Evolutionary conservation across 1,284 basidiomycete species (phyloP).

Genomic region (Apiotrichum gracile): DNA sequence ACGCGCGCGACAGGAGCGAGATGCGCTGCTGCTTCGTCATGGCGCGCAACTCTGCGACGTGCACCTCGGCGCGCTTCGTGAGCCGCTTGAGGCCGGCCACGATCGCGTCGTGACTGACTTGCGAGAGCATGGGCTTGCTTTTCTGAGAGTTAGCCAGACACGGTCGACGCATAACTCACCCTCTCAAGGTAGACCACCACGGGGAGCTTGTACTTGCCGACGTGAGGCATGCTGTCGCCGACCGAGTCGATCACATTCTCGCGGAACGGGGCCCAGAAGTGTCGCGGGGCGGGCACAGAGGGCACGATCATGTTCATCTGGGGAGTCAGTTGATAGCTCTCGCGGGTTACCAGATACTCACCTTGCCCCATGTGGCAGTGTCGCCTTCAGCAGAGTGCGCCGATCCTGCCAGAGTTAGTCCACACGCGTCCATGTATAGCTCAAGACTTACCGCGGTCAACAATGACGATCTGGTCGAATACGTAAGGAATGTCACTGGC

Average conservation of each 20-base stretch:
- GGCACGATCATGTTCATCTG: slow-evolving; percentile 41
- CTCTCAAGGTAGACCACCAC: slow-evolving; percentile 38
- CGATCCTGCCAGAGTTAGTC: slow-evolving; percentile 19
- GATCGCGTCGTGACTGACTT: slow-evolving; percentile 23
- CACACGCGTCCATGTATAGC: neutral
- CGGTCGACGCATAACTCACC: slow-evolving; percentile 16
- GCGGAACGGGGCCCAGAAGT: slow-evolving; percentile 33
- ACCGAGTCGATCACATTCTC: slow-evolving; percentile 24
- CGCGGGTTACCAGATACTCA: slow-evolving; percentile 2
- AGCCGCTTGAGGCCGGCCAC: slow-evolving; percentile 31
- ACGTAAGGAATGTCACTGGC: slow-evolving; percentile 27
- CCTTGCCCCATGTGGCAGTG: slow-evolving; percentile 35
- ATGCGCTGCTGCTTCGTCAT: slow-evolving; percentile 34
- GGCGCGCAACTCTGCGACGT: slow-evolving; percentile 27
- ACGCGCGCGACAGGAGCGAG: slow-evolving; percentile 29
- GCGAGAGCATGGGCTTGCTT: slow-evolving; percentile 19
- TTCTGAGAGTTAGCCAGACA: no score
- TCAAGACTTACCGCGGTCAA: slow-evolving; percentile 38
- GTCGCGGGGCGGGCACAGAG: slow-evolving; percentile 11
- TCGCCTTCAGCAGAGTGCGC: slow-evolving; percentile 33
- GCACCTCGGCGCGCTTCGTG: slow-evolving; percentile 37
- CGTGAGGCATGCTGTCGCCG: slow-evolving; percentile 10
- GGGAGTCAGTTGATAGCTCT: neutral
- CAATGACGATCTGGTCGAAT: slow-evolving; percentile 39
- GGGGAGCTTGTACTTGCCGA: slow-evolving; percentile 21